A percentile compares a stretch with the other conserved stretches of the same genome.
phyloP scores from a whole-genome alignment of 2,329 filamentous ascomycete species.

The Rhynchosporium graminicola region DNA sequence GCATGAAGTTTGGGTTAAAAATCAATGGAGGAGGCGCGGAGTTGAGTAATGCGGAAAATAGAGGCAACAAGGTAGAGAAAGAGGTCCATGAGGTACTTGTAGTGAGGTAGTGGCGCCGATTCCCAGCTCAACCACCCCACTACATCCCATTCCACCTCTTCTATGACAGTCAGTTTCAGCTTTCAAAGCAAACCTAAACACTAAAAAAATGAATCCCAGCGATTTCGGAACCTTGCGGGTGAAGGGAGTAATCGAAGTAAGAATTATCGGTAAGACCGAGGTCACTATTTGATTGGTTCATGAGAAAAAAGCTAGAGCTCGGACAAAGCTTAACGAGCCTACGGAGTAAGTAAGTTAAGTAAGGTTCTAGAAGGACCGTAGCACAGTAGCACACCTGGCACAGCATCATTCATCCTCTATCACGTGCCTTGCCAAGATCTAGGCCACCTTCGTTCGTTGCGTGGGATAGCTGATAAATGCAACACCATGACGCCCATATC shows the following conservation, averaged over 20 bases:
- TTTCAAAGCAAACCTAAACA: conserved; percentile 19
- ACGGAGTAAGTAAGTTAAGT: too few species aligned
- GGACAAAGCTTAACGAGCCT: too few species aligned
- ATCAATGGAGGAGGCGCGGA: neutral
- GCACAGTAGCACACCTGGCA: conserved; percentile 16
- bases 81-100: conserved; percentile 3
- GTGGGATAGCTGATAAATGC: neutral
- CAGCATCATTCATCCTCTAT: conserved; percentile 26
- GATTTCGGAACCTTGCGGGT: conserved; percentile 21
- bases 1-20: conserved; percentile 28
- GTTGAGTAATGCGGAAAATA: conserved; percentile 5
- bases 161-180: conserved; percentile 13
- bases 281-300: too few species aligned
- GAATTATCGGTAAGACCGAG: neutral
- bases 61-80: neutral
- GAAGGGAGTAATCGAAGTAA: neutral
- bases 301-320: too few species aligned
- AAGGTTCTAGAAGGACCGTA: too few species aligned
- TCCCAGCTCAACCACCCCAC: neutral
- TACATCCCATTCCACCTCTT: neutral
- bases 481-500: conserved; percentile 25
- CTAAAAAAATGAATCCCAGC: neutral
- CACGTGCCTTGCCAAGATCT: too few species aligned
- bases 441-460: too few species aligned
- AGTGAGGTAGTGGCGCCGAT: conserved; percentile 14